Evolutionary conservation across 129 eudicot genomes (phyloP).

Genomic region (Deinandra increscens): DNA sequence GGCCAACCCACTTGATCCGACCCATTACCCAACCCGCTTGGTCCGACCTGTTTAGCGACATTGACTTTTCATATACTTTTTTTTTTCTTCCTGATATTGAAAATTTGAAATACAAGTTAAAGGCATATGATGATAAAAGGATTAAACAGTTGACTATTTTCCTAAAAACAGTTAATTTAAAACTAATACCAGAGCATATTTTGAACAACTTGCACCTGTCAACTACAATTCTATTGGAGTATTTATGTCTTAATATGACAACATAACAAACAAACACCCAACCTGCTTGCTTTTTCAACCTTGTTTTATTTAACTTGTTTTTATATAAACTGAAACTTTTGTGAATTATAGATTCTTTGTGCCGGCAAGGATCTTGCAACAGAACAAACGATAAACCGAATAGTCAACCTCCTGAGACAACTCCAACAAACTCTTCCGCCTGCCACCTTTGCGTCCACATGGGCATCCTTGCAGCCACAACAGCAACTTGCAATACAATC

Average conservation of each 20-base stretch:
- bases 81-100: not conserved
- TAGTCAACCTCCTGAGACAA: constrained; percentile 81
- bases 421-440: constrained; percentile 93
- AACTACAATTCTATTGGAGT: constrained; percentile 24
- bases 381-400: constrained; percentile 81
- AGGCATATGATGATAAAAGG: constrained; percentile 7
- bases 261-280: not conserved
- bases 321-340: not conserved
- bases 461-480: constrained; percentile 95
- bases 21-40: not conserved
- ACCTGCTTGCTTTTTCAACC: constrained; percentile 28
- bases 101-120: not conserved
- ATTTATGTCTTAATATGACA: constrained; percentile 2
- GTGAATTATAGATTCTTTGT: constrained; percentile 60
- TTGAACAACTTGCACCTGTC: constrained; percentile 9
- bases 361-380: constrained; percentile 94
- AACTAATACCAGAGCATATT: constrained; percentile 7
- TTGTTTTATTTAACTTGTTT: not conserved
- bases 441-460: constrained; percentile 69
- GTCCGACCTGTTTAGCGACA: not conserved
- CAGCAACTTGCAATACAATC: constrained; percentile 91
- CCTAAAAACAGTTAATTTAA: constrained; percentile 1
- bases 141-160: constrained; percentile 15
- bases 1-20: not conserved
- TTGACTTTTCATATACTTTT: not conserved